phyloP scores from a whole-genome alignment of 2,329 filamentous ascomycete genomes.

The Colletotrichum sp. region DNA sequence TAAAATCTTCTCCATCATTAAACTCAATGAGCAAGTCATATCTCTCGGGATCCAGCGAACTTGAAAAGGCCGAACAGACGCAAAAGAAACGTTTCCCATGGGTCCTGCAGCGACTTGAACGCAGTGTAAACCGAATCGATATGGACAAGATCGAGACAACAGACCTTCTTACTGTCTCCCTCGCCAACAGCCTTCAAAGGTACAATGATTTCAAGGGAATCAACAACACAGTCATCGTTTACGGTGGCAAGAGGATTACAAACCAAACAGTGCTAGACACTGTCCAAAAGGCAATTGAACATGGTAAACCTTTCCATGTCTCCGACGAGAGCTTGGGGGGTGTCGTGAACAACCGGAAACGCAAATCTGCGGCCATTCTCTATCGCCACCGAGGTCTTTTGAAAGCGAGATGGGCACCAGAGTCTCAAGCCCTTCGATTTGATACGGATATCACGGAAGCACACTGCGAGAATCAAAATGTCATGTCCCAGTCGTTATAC shows the following conservation, averaged over 20 bases:
- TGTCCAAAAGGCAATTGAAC: background rate
- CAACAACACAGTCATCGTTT: background rate
- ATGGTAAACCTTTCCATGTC: background rate
- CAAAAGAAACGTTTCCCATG: background rate
- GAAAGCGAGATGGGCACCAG: background rate
- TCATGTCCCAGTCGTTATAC: background rate
- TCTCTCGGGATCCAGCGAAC: background rate
- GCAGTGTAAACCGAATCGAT: background rate
- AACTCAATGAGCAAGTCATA: background rate
- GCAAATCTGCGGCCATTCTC: background rate
- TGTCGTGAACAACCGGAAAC: background rate
- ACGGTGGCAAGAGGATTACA: background rate
- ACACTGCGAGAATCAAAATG: background rate
- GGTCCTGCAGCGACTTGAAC: background rate
- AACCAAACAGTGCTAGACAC: background rate
- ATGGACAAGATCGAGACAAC: background rate
- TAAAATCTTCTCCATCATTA: accelerated
- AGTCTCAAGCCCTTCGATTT: background rate
- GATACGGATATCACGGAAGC: background rate
- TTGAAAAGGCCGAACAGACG: background rate
- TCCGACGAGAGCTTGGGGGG: background rate
- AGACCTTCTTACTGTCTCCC: background rate
- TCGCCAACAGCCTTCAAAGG: background rate
- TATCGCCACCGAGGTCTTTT: background rate
- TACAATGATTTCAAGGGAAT: background rate